phyloP scores from a whole-genome alignment of 257 asterid genomes.

The Solanum ossicruentum region DNA sequence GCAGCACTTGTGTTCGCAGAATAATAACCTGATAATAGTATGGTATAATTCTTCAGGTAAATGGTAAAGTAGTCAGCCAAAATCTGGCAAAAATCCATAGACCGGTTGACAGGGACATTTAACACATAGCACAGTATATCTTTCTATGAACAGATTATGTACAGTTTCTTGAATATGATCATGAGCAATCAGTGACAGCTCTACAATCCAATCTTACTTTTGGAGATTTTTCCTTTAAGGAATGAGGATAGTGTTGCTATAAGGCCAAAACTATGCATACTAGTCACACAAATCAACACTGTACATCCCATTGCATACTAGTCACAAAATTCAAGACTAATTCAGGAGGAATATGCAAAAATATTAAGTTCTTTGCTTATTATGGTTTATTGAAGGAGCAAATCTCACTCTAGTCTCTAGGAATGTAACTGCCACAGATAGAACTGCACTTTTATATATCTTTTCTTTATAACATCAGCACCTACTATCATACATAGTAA shows the following conservation, averaged over 20 bases:
- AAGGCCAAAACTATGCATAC: not conserved
- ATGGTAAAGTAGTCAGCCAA: not conserved
- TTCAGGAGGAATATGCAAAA: not conserved
- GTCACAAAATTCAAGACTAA: not conserved
- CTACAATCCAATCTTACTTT: not conserved
- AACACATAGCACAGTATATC: not conserved
- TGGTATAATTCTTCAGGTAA: not conserved
- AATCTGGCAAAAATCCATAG: not conserved
- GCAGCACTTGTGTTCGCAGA: constrained; percentile 30
- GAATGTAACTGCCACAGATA: not conserved
- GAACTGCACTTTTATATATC: not conserved
- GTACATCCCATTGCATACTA: not conserved
- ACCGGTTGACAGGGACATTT: not conserved
- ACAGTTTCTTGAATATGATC: not conserved
- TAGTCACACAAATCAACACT: not conserved
- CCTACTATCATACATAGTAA: not conserved
- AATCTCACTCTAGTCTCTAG: not conserved
- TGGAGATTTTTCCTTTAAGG: not conserved
- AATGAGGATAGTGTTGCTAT: not conserved
- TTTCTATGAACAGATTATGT: not conserved
- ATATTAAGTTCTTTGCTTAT: not conserved
- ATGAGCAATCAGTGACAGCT: not conserved
- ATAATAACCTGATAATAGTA: constrained; percentile 31
- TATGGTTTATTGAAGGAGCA: not conserved
- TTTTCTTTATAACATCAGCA: not conserved